These are phyloP conservation scores for Setomelanomma holmii DNA, from an alignment of 2,329 filamentous ascomycete species.

Conservation along the genomic window DNA sequence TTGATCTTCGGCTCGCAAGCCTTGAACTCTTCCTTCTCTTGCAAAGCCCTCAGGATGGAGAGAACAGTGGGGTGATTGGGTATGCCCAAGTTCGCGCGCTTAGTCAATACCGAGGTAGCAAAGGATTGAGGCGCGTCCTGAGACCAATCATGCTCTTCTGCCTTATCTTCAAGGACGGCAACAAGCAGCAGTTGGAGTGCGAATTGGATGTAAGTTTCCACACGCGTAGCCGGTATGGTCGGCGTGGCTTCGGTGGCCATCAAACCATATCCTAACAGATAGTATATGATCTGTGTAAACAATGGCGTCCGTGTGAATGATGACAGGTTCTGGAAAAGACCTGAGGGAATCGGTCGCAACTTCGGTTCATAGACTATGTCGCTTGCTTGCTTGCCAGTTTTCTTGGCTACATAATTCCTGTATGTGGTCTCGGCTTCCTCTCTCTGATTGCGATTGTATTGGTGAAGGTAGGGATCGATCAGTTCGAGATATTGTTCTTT, in stretches of 20 bases:
- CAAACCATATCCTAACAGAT: conserved; percentile 82
- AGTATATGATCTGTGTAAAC: conserved; percentile 90
- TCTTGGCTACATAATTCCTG: conserved; percentile 85
- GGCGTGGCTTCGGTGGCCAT: conserved; percentile 73
- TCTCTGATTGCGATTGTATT: conserved; percentile 95
- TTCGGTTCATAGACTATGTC: conserved; percentile 94
- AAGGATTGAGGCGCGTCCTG: conserved; percentile 68
- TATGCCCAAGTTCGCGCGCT: conserved; percentile 58
- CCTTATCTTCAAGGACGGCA: conserved; percentile 81
- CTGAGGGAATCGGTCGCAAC: conserved; percentile 75
- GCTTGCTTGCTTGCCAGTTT: conserved; percentile 77
- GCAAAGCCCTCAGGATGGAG: conserved; percentile 60
- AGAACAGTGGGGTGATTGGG: conserved; percentile 56
- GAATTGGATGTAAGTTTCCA: conserved; percentile 92
- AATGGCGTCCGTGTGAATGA: conserved; percentile 82
- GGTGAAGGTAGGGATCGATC: conserved; percentile 93
- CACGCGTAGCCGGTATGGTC: conserved; percentile 77
- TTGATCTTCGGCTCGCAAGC: conserved; percentile 84
- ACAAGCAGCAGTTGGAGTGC: conserved; percentile 87
- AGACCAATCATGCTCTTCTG: conserved; percentile 51
- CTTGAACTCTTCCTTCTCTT: conserved; percentile 76
- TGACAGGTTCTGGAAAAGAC: conserved; percentile 78
- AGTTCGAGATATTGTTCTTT: conserved; percentile 85
- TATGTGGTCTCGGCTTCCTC: conserved; percentile 94
- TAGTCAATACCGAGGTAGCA: conserved; percentile 72